Evolutionary conservation across 345 rosid species (phyloP).

Genomic region (Eucalyptus urophylla): DNA sequence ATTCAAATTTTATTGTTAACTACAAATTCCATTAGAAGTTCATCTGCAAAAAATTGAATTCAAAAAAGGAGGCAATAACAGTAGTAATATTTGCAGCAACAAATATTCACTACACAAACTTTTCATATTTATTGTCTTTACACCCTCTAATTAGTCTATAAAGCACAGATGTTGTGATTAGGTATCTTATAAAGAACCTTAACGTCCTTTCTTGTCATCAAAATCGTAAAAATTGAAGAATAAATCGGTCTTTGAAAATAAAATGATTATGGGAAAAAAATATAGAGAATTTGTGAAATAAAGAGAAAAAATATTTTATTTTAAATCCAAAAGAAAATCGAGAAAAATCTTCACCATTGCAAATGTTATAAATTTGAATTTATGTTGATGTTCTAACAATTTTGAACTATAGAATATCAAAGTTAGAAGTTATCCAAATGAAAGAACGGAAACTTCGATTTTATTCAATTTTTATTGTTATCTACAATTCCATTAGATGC

Average conservation of each 20-base stretch:
- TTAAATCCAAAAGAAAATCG: neutral
- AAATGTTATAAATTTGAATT: neutral
- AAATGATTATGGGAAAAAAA: too few relatives aligned
- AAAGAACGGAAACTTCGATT: neutral
- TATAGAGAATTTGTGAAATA: too few relatives aligned
- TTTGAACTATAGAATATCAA: neutral
- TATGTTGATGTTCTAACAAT: neutral
- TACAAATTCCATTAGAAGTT: neutral
- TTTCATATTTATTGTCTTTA: too few relatives aligned
- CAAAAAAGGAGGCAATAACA: neutral
- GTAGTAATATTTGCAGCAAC: neutral
- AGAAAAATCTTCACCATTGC: neutral
- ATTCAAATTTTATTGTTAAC: neutral
- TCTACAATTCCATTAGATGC: neutral
- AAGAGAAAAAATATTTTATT: neutral
- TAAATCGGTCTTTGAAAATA: too few relatives aligned
- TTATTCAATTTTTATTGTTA: neutral
- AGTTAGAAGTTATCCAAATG: neutral
- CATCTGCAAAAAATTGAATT: neutral
- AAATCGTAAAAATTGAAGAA: too few relatives aligned
- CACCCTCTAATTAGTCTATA: too few relatives aligned
- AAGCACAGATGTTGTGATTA: neutral
- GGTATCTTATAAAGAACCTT: neutral
- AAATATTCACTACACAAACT: too few relatives aligned
- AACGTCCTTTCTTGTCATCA: neutral